Base-by-base conservation (phyloP, 2,329 filamentous ascomycete species). In the Trichoderma cornu-damae region DNA sequence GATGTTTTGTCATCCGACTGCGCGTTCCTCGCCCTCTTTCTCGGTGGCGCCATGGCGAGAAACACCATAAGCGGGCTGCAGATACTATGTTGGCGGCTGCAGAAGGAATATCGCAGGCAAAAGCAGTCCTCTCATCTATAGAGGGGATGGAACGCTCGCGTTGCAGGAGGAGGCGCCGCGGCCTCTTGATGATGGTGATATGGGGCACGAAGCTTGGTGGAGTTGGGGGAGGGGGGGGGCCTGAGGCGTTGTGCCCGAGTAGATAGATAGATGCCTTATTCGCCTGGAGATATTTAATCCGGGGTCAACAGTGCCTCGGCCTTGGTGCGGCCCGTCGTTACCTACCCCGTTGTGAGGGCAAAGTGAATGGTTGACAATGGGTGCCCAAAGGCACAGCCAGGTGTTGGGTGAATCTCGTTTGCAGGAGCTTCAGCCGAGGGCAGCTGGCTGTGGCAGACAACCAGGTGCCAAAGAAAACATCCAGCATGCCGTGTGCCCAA, bases 11-110 rank as follows among this genome's bases (percentile, higher is more conserved):
- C 62, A n/a, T 56, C 59, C 6, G 49, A 47, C 14, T 61, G 57
- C 14, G 61, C 38, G 18, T 56, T 51, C 46, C 66, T 66, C 4
- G 63, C 34, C 38, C 60, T 67, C 57, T 68, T 69, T 44, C 58
- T 66, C 11, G 62, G 16, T 4, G 65, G 63, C n/a, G 66, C 55
- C 67, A 68, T 68, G 37, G 28, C 49, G 42, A 52, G 22, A 6
- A 30, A 32, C 24, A 30, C 11, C 48, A 20, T 22, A 4, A 28
- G 34, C 6, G 7, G 14, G 16, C 18, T 12, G 26, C 6, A 38
- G 22, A 44, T 40, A 24, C 20, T 34, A 18, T 35, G n/a, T n/a
- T n/a, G n/a, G n/a, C n/a, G n/a, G n/a, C n/a, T n/a, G n/a, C n/a
- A n/a, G n/a, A n/a, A n/a, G n/a, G n/a, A n/a, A n/a, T n/a, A n/a